Base-by-base conservation (phyloP, 805 yeast species). In the Saccharomycopsis capsularis region DNA sequence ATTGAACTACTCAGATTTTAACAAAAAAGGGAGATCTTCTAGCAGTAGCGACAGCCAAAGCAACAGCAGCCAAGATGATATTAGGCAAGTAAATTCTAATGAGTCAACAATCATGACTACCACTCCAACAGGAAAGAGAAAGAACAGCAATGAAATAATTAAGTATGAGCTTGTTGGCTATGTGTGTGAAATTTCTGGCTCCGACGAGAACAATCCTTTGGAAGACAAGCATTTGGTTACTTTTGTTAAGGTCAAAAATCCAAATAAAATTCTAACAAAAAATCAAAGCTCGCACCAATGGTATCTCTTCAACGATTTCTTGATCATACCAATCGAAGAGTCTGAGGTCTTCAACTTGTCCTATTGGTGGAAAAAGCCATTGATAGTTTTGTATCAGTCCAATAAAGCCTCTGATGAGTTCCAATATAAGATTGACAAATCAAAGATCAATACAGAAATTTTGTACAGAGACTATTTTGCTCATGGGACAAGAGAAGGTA, bases 241-340 rank as follows among this genome's bases (percentile, higher is more conserved):
- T 0, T 76, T 75, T 56, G 71, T 76, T 2, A 73, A 73, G 53
- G 66, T 78, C 3, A 68, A 64, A 15, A 72, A 72, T 42, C 34
- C 56, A 7, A 54, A 58, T 7, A 59, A 9, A 18, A 40, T 41
- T 11, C 32, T 29, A 7, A 13, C 11, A 29, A 9, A 60, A 2
- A 51, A 47, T 11, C 49, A 42, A 3, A 66, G 63, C 45, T 62
- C 55, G 36, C 44, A 46, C 60, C 57, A 54, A 16, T 93, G 99
- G 99, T 79, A 74, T 59, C 63, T 93, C 60, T 88, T 93, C 63
- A 93, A 93, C 61, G 98, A 93, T 63, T 93, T 91, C 64, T 68
- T 93, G 55, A 98, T 90, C 15, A 76, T 79, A 57, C 81, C 79
- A 22, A 72, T 93, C 0, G 73, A 82, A 1, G 75, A 73, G 13